Percentiles rank a stretch among this genome's conserved stretches.
Conservation (phyloP, 2,329 filamentous ascomycete species). For the Trichothecium sympodiale region DNA sequence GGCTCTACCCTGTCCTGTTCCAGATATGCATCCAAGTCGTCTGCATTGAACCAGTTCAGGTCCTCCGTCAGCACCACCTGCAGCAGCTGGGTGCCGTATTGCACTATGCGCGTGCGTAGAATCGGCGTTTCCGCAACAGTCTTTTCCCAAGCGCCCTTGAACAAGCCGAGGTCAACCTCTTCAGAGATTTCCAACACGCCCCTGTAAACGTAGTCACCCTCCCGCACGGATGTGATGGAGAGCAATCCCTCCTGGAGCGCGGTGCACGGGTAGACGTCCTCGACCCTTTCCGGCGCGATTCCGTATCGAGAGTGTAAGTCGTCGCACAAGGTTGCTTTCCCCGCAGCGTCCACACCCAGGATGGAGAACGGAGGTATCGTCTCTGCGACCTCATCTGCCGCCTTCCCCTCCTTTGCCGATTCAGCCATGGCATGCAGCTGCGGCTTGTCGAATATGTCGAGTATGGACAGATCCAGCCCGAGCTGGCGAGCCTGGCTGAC, state of each 20-base stretch:
- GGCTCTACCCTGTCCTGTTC: slow-evolving; percentile 20
- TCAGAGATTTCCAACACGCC: slow-evolving; percentile 6
- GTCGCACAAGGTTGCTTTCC: not conserved
- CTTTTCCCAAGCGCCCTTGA: not conserved
- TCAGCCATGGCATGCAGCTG: slow-evolving; percentile 1
- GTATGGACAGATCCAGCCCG: not conserved
- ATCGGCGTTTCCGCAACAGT: not conserved
- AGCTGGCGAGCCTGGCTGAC: slow-evolving; percentile 11
- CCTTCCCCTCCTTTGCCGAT: too few relatives aligned
- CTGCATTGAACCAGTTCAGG: not conserved
- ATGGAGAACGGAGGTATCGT: too few relatives aligned
- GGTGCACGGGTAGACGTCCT: slow-evolving; percentile 24
- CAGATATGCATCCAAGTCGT: slow-evolving; percentile 22
- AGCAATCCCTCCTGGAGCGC: slow-evolving; percentile 24
- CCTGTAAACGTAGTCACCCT: slow-evolving; percentile 20
- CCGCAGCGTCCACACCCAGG: not conserved
- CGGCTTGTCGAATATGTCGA: slow-evolving; percentile 6
- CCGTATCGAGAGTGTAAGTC: not conserved
- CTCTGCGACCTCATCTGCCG: too few relatives aligned
- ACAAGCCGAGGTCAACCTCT: not conserved
- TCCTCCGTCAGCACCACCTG: not conserved
- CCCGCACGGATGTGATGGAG: slow-evolving; percentile 15
- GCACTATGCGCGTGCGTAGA: not conserved
- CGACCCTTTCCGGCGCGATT: slow-evolving; percentile 3
- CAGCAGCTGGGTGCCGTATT: not conserved